These are phyloP conservation scores for Sedum album DNA, from an alignment of 164 flowering plant genomes.

Conservation along the genomic window DNA sequence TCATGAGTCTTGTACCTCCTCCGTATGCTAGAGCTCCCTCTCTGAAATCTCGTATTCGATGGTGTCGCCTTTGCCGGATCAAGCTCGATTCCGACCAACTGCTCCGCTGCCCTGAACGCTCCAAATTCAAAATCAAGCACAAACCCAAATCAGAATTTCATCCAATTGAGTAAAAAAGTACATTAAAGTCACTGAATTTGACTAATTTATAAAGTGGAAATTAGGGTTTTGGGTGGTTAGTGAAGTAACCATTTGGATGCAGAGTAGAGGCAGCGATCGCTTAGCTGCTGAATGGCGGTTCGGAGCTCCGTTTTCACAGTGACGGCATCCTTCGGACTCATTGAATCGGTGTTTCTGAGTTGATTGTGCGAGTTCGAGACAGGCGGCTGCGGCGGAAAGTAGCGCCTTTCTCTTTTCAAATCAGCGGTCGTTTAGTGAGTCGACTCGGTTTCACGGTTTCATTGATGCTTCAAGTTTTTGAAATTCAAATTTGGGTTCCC, in stretches of 20 bases:
- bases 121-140: neutral
- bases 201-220: neutral
- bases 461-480: neutral
- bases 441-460: neutral
- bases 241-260: constrained; percentile 75
- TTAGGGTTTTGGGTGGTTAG: constrained; percentile 17
- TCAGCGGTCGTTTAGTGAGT: neutral
- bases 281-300: constrained; percentile 73
- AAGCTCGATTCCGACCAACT: constrained; percentile 81
- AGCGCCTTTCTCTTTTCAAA: neutral
- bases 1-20: constrained; percentile 53
- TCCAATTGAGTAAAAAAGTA: neutral
- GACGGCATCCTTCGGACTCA: constrained; percentile 56
- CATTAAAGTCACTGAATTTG: neutral
- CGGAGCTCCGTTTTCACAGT: constrained; percentile 71
- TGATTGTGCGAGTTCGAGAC: neutral
- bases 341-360: constrained; percentile 5
- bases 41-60: constrained; percentile 68
- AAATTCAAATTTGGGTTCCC: constrained; percentile 1
- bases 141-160: neutral
- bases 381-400: neutral
- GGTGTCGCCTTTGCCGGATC: constrained; percentile 83
- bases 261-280: constrained; percentile 90
- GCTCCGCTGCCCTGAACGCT: constrained; percentile 81
- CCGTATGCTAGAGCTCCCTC: constrained; percentile 80